Evolutionary conservation across 306 rosid species (phyloP).

Genomic region (Parietaria judaica): DNA sequence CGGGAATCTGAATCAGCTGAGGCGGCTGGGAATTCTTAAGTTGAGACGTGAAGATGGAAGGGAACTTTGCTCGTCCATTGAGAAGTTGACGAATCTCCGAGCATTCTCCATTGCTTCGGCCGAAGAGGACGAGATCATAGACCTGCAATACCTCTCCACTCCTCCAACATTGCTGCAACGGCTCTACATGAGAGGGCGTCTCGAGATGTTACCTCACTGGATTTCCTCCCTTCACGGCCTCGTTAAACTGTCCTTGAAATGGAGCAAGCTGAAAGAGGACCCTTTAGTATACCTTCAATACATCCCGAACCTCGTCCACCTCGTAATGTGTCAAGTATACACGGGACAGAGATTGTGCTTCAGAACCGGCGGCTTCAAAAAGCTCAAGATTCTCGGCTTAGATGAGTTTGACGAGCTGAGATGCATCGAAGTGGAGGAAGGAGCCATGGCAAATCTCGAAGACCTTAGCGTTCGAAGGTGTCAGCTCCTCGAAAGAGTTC

Average conservation of each 20-base stretch:
- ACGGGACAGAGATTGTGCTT: conserved; percentile 19
- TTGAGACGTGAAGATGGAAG: conserved; percentile 24
- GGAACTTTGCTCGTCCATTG: conserved; percentile 27
- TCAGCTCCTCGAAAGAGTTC: conserved; percentile 17
- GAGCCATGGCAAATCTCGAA: conserved; percentile 19
- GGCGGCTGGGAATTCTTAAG: conserved; percentile 29
- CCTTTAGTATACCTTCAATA: conserved; percentile 24
- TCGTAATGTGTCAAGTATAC: conserved; percentile 19
- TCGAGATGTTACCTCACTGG: conserved; percentile 36
- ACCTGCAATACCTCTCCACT: conserved; percentile 25
- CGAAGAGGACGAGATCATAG: conserved; percentile 22
- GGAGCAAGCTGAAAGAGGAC: conserved; percentile 32
- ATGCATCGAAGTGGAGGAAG: conserved; percentile 19
- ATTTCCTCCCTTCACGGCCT: conserved; percentile 28
- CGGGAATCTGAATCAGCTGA: conserved; percentile 30
- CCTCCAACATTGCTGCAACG: conserved; percentile 35
- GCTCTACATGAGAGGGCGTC: conserved; percentile 27
- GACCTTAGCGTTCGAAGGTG: conserved; percentile 24
- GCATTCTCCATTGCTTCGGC: conserved; percentile 24
- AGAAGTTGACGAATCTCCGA: conserved; percentile 16
- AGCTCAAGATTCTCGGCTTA: conserved; percentile 23
- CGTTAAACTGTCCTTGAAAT: conserved; percentile 24
- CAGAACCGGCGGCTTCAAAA: conserved; percentile 21
- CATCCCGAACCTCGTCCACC: conserved; percentile 29
- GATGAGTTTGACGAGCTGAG: conserved; percentile 19